Evolutionary conservation across 1,139 yeast genomes (phyloP).

Genomic region (Lodderomyces theae): DNA sequence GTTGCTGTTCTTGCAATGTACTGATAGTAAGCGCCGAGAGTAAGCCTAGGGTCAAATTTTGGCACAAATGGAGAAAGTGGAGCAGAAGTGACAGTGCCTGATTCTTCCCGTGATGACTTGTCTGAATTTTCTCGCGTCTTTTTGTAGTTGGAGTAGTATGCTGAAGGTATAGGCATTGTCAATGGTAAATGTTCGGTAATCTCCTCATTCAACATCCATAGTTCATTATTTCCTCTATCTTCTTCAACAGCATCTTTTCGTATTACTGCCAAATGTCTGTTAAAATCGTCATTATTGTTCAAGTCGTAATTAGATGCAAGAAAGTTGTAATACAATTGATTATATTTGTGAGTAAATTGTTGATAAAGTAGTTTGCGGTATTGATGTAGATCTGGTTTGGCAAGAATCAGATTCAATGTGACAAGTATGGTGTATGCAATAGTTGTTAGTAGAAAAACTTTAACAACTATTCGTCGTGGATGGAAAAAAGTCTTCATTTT

Average conservation of each 20-base stretch:
- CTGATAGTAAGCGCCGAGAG: constrained; percentile 40
- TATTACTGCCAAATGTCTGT: constrained; percentile 15
- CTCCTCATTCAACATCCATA: constrained; percentile 27
- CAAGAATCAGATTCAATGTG: constrained; percentile 12
- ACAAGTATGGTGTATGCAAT: constrained; percentile 15
- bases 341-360: constrained; percentile 18
- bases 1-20: constrained; percentile 15
- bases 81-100: too few species aligned
- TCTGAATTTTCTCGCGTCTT: too few species aligned
- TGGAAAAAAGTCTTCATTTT: not conserved
- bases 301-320: constrained; percentile 20
- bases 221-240: constrained; percentile 20
- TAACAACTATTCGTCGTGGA: constrained; percentile 14
- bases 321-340: constrained; percentile 20
- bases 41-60: constrained; percentile 52
- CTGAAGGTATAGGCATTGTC: constrained; percentile 20
- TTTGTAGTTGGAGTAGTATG: too few species aligned
- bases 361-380: constrained; percentile 14
- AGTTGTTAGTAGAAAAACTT: constrained; percentile 13
- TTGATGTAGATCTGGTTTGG: constrained; percentile 14
- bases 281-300: constrained; percentile 18
- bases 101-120: too few species aligned
- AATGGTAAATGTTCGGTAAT: constrained; percentile 16
- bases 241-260: constrained; percentile 17
- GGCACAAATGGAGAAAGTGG: constrained; percentile 31